These are phyloP conservation scores for Xylariaceae sp. DNA, from an alignment of 2,329 filamentous ascomycete genomes.

Conservation along the genomic window DNA sequence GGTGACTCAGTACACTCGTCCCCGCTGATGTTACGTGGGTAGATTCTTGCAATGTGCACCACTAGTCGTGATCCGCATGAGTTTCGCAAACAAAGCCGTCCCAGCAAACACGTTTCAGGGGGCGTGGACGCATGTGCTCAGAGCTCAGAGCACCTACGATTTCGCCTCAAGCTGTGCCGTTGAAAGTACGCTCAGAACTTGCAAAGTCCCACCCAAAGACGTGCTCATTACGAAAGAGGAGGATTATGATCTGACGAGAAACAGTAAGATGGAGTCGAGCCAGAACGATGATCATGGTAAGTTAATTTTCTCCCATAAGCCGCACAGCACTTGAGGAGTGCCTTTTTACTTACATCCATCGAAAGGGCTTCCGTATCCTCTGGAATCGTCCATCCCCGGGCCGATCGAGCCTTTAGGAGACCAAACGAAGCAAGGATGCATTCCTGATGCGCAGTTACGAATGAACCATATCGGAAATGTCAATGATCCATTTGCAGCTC, in stretches of 20 bases:
- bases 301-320: neutral
- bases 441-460: neutral
- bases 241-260: neutral
- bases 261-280: neutral
- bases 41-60: neutral
- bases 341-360: neutral
- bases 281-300: conserved; percentile 8
- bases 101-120: neutral
- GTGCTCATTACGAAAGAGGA: neutral
- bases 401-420: conserved; percentile 2
- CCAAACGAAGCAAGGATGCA: neutral
- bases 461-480: conserved; percentile 23
- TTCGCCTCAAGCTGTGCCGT: neutral
- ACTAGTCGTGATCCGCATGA: neutral
- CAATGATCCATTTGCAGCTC: conserved; percentile 58
- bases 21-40: too few species aligned
- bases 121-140: neutral
- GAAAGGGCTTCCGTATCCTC: conserved; percentile 23
- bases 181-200: neutral
- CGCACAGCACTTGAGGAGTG: neutral
- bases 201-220: neutral
- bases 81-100: conserved; percentile 2
- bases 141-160: neutral
- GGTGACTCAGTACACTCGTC: too few species aligned
- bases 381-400: conserved; percentile 17